A percentile compares a stretch with the other conserved stretches of the same genome.
Conservation (phyloP, 1,284 basidiomycete genomes). For the Xerocomus amazonicus region DNA sequence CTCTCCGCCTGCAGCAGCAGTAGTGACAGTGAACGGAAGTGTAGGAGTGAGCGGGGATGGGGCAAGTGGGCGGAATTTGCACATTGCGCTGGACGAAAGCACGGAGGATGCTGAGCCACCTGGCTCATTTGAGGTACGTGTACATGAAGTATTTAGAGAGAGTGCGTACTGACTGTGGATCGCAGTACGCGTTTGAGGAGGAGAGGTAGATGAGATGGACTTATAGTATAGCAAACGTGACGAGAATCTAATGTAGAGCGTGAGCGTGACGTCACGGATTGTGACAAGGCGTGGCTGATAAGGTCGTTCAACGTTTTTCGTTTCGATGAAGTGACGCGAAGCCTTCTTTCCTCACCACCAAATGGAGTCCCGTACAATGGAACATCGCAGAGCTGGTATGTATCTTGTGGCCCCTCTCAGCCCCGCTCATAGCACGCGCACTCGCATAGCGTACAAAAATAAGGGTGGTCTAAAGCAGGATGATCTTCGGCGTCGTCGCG, state of each 20-base stretch:
- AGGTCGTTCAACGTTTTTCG: conserved; percentile 19
- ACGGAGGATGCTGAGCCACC: conserved; percentile 77
- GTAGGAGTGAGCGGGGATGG: conserved; percentile 24
- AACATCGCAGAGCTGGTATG: conserved; percentile 62
- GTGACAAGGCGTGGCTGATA: conserved; percentile 29
- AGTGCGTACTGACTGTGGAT: conserved; percentile 5
- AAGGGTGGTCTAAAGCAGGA: conserved; percentile 83
- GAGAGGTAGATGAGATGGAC: neutral
- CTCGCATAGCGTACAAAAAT: conserved; percentile 59
- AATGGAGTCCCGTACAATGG: conserved; percentile 61
- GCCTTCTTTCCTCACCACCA: conserved; percentile 18
- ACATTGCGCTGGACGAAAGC: conserved; percentile 67
- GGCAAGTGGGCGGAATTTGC: conserved; percentile 33
- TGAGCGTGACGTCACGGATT: conserved; percentile 23
- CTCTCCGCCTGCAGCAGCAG: conserved; percentile 39
- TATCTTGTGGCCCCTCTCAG: conserved; percentile 10
- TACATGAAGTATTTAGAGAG: conserved; percentile 51
- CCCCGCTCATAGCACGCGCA: conserved; percentile 16
- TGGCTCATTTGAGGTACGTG: conserved; percentile 74
- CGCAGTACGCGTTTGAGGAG: conserved; percentile 21
- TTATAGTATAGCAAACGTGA: neutral
- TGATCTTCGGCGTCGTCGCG: conserved; percentile 87
- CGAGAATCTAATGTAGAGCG: neutral
- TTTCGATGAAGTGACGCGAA: conserved; percentile 23
- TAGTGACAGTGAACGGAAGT: conserved; percentile 27